A percentile compares a stretch with the other conserved stretches of the same genome.
These are phyloP conservation scores for Ascochyta clinopodiicola DNA, from an alignment of 2,329 filamentous ascomycete genomes.

Conservation along the genomic window DNA sequence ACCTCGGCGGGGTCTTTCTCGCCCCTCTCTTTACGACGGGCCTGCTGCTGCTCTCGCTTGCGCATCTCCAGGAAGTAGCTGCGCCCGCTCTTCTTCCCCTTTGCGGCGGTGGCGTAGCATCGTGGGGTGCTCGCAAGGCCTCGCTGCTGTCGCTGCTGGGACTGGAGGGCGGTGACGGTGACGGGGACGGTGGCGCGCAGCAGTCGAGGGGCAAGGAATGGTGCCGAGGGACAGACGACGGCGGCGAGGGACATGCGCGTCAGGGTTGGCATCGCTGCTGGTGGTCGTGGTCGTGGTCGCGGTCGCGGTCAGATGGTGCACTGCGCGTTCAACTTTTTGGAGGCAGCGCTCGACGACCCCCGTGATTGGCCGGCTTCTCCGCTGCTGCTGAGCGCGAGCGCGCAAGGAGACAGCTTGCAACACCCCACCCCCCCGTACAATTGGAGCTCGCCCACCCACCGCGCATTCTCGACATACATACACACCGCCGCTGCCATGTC, in stretches of 20 bases:
- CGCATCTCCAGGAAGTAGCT: conserved; percentile 17
- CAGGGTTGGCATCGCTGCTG: conserved; percentile 28
- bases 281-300: not conserved
- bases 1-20: not conserved
- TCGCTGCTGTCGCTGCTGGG: not conserved
- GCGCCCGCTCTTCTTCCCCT: conserved; percentile 12
- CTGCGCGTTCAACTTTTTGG: conserved; percentile 1
- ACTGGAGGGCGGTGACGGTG: conserved; percentile 12
- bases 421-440: conserved; percentile 10
- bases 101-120: conserved; percentile 24
- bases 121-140: conserved; percentile 1
- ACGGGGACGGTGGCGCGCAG: conserved; percentile 25
- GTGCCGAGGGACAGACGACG: conserved; percentile 43
- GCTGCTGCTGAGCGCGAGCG: conserved; percentile 23
- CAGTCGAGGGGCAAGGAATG: conserved; percentile 45
- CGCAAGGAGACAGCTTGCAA: conserved; percentile 39
- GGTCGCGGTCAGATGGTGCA: not conserved
- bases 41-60: conserved; percentile 7
- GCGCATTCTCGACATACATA: too few relatives aligned
- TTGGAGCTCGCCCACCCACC: not conserved
- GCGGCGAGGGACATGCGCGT: conserved; percentile 37
- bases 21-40: not conserved
- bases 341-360: conserved; percentile 16
- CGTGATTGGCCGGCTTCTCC: conserved; percentile 37
- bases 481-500: conserved; percentile 57